Evolutionary conservation across 75 land plant genomes (phyloP).

Genomic region (Adiantum capillusveneris): DNA sequence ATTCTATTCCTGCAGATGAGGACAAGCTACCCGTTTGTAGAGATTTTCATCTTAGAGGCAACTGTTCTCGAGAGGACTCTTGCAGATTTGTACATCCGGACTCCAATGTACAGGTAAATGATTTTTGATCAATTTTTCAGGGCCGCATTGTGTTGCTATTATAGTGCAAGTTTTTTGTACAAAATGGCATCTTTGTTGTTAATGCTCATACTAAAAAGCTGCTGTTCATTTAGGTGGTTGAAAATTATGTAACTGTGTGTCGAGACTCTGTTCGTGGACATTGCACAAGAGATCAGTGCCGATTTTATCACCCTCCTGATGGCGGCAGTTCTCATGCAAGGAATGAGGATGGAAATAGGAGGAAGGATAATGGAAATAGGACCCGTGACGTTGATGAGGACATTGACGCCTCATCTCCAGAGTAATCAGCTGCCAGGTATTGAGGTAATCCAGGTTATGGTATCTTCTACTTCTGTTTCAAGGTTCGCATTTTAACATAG

Average conservation of each 20-base stretch:
- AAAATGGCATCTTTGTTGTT: too few species aligned
- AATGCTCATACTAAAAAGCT: too few species aligned
- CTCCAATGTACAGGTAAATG: constrained; percentile 4
- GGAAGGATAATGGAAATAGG: not conserved
- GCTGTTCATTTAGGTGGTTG: constrained; percentile 8
- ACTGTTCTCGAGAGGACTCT: not conserved
- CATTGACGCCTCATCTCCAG: not conserved
- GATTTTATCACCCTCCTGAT: constrained; percentile 11
- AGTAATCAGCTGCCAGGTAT: not conserved
- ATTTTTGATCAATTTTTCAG: not conserved
- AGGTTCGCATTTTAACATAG: not conserved
- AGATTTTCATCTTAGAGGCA: constrained; percentile 9
- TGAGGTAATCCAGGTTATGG: not conserved
- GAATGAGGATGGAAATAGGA: not conserved
- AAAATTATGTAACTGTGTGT: constrained; percentile 13
- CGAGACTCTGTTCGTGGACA: constrained; percentile 19
- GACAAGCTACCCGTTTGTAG: constrained; percentile 19
- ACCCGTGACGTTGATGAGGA: not conserved
- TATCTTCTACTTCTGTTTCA: too few species aligned
- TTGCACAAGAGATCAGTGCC: constrained; percentile 10
- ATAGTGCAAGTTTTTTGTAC: too few species aligned
- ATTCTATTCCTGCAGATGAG: constrained; percentile 19
- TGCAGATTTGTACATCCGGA: constrained; percentile 20
- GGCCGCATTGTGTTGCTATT: not conserved
- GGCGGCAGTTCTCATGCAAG: not conserved